These are phyloP conservation scores for Gymnopus androsaceus DNA, from an alignment of 1,284 basidiomycete genomes.

Conservation along the genomic window DNA sequence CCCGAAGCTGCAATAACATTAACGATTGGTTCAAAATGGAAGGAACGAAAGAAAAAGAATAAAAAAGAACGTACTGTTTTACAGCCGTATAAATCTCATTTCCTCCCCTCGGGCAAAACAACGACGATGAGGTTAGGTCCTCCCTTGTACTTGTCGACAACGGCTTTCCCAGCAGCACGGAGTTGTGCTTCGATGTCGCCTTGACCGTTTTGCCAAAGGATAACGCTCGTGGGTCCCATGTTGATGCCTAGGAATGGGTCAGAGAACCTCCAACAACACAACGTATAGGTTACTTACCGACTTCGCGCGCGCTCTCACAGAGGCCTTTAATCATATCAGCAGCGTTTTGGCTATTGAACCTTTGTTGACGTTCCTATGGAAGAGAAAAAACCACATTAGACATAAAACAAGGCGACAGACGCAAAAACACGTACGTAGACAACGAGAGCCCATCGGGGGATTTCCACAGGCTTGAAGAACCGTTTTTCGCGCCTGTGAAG, in stretches of 20 bases:
- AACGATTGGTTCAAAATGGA: background rate
- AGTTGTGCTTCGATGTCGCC: slow-evolving; percentile 51
- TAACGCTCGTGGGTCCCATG: slow-evolving; percentile 44
- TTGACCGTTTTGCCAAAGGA: slow-evolving; percentile 57
- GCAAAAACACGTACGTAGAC: slow-evolving; percentile 40
- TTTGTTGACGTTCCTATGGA: background rate
- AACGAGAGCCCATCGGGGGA: slow-evolving; percentile 61
- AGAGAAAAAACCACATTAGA: background rate
- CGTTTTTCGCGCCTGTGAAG: slow-evolving; percentile 59
- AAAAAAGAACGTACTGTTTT: slow-evolving; percentile 65
- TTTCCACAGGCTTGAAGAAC: slow-evolving; percentile 53
- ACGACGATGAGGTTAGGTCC: slow-evolving; percentile 64
- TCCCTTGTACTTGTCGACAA: slow-evolving; percentile 31
- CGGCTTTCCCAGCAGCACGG: slow-evolving; percentile 40
- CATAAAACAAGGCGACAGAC: background rate
- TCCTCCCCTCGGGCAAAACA: slow-evolving; percentile 70
- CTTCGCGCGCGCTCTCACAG: slow-evolving; percentile 45
- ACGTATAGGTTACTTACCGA: slow-evolving; percentile 66
- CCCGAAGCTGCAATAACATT: slow-evolving; percentile 60
- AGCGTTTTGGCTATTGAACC: slow-evolving; percentile 30
- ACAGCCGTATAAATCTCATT: slow-evolving; percentile 74
- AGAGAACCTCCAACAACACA: too few relatives aligned
- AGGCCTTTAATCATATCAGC: slow-evolving; percentile 55
- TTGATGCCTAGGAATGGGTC: slow-evolving; percentile 62
- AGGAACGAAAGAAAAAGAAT: background rate